Evolutionary conservation across 2,329 filamentous ascomycete species (phyloP), one percentile per base, ranked within the genome.

Genomic region (Apiospora aurea): DNA sequence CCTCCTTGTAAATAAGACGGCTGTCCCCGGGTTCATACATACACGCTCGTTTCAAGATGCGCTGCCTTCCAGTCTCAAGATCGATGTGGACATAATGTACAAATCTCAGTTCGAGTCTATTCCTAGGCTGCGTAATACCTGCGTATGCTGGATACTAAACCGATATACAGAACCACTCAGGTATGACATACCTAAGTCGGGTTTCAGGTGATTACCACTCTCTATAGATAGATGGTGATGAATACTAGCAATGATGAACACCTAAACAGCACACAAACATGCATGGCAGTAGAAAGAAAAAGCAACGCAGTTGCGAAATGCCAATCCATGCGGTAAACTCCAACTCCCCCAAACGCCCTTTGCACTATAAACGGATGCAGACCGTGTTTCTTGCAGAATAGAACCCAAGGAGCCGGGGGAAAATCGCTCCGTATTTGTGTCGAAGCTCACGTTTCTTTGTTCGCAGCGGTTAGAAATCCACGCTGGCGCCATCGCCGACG

Each of bases 381-480:
- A 21, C 34, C 57, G 57, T 64, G 14, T 64, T 41, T 64, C 8
- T 41, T 64, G 57, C 57, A 64, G 29, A 38, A 61, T 5, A 21
- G 18, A 21, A 38, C 29, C 53, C 16, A n/a, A 7, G 2, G 10
- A 24, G 57, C 34, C 21, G 18, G 5, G 34, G 26, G n/a, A n/a
- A 41, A 64, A n/a, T 6, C 34, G 21, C 57, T 14, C 2, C 57
- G 18, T 8, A 21, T 64, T 38, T 41, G 3, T 64, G 6, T 38
- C 11, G 34, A n/a, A 24, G 18, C 57, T 64, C 8, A 41, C 11
- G 34, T 24, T 38, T n/a, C 7, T 8, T 14, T 64, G 18, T 16
- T 24, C 5, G 34, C 13, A 21, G 47, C 44, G 18, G 24, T 79
- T 80, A 79, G 85, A 90, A 79, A 91, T 94, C 57, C 57, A 64